Percentiles rank a stretch among this genome's conserved stretches.
These are phyloP conservation scores for Sisymbrium irio DNA, from an alignment of 345 rosid species.

Conservation along the genomic window DNA sequence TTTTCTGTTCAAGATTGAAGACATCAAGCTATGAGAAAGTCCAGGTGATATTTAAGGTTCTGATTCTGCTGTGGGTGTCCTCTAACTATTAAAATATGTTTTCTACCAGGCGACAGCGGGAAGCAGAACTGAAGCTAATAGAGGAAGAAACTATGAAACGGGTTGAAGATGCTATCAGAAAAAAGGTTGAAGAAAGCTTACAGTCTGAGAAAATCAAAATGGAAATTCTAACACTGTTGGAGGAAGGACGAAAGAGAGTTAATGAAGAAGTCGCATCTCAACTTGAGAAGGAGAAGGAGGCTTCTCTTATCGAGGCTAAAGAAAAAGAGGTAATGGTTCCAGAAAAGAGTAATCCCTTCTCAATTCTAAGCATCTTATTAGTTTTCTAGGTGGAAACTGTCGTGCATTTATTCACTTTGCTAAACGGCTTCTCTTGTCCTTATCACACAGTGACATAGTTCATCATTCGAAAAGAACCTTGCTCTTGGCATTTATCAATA, in stretches of 20 bases:
- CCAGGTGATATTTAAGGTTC: constrained; percentile 31
- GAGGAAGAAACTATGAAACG: constrained; percentile 92
- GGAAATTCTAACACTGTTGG: constrained; percentile 65
- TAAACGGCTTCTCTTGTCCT: neutral
- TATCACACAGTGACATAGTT: neutral
- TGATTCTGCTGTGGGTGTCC: constrained; percentile 9
- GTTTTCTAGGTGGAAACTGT: constrained; percentile 9
- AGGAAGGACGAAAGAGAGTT: constrained; percentile 74
- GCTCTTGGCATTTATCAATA: neutral
- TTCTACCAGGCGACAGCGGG: constrained; percentile 75
- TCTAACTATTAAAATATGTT: constrained; percentile 42
- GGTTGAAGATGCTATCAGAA: constrained; percentile 74
- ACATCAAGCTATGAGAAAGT: constrained; percentile 30
- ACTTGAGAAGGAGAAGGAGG: constrained; percentile 85
- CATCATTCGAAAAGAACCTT: neutral
- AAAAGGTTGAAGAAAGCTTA: constrained; percentile 77
- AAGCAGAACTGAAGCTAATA: constrained; percentile 82
- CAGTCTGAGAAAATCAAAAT: constrained; percentile 61
- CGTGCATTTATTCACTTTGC: neutral
- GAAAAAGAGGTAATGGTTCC: constrained; percentile 62
- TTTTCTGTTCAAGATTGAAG: constrained; percentile 41
- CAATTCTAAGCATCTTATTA: neutral
- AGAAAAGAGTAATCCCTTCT: neutral
- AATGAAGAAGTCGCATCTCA: constrained; percentile 68
- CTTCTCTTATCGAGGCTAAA: constrained; percentile 60